phyloP scores from a whole-genome alignment of 352 stramenopile genomes.

The Halophytophthora batemanensis region DNA sequence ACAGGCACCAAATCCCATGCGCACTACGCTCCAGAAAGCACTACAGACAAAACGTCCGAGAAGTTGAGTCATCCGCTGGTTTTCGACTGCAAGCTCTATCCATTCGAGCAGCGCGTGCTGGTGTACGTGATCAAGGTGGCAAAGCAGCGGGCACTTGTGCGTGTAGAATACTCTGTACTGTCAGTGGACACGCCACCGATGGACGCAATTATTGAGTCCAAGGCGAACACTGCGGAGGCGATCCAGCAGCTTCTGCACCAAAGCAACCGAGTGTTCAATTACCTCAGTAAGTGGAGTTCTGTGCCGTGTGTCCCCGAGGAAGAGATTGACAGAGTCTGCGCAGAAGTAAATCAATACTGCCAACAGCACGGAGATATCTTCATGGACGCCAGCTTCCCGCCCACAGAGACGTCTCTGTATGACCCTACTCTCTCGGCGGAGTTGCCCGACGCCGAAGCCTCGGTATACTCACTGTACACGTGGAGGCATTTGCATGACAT shows the following conservation, averaged over 20 bases:
- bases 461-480: constrained; percentile 18
- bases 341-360: constrained; percentile 42
- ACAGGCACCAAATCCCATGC: not conserved
- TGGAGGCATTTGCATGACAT: constrained; percentile 31
- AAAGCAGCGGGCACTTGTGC: constrained; percentile 37
- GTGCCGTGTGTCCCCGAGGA: constrained; percentile 5
- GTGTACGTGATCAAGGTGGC: constrained; percentile 25
- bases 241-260: constrained; percentile 7
- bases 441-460: constrained; percentile 12
- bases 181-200: constrained; percentile 10
- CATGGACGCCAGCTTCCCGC: constrained; percentile 39
- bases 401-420: constrained; percentile 10
- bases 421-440: constrained; percentile 1
- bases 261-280: constrained; percentile 12
- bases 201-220: constrained; percentile 5
- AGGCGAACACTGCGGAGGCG: constrained; percentile 1
- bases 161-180: constrained; percentile 32
- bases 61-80: constrained; percentile 8
- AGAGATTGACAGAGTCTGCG: constrained; percentile 12
- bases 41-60: not conserved
- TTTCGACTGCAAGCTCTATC: constrained; percentile 28
- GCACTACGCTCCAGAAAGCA: not conserved
- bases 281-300: constrained; percentile 15
- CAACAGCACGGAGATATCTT: constrained; percentile 21
- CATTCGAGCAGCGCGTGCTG: constrained; percentile 35